These are phyloP conservation scores for Fraxinus albicans DNA, from an alignment of 305 asterid genomes.

Conservation along the genomic window DNA sequence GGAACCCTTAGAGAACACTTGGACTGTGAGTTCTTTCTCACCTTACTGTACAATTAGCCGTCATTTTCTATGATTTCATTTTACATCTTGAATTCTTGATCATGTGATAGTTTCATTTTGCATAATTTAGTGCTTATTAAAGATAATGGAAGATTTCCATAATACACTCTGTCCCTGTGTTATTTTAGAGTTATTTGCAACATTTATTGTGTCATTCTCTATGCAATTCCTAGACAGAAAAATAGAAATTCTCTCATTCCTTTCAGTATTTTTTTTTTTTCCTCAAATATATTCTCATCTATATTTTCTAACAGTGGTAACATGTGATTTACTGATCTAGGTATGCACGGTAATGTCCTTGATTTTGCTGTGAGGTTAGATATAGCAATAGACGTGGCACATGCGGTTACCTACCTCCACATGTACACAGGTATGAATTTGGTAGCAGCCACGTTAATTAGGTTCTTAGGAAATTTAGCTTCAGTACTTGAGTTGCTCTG, in stretches of 20 bases:
- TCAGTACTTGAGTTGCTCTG: slow-evolving; percentile 17
- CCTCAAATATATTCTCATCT: neutral
- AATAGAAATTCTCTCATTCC: neutral
- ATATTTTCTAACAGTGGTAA: neutral
- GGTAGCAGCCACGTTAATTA: neutral
- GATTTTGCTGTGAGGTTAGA: slow-evolving; percentile 73
- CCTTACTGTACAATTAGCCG: neutral
- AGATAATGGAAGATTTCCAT: neutral
- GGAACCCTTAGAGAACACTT: slow-evolving; percentile 84
- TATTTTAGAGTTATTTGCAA: neutral
- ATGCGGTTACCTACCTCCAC: slow-evolving; percentile 87
- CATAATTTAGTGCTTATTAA: neutral
- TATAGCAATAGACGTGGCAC: slow-evolving; percentile 89
- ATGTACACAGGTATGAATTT: slow-evolving; percentile 65
- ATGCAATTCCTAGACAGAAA: neutral
- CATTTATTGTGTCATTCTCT: neutral
- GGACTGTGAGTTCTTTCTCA: slow-evolving; percentile 65
- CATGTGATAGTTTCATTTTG: neutral
- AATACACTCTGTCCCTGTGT: neutral
- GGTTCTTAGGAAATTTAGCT: neutral
- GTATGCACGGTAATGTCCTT: slow-evolving; percentile 55
- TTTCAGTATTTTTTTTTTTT: neutral
- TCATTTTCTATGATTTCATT: neutral
- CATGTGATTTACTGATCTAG: slow-evolving; percentile 36
- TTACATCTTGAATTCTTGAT: neutral